Evolutionary conservation across 2,329 filamentous ascomycete genomes (phyloP).

Genomic region (Ceratocystiopsis brevicomis): DNA sequence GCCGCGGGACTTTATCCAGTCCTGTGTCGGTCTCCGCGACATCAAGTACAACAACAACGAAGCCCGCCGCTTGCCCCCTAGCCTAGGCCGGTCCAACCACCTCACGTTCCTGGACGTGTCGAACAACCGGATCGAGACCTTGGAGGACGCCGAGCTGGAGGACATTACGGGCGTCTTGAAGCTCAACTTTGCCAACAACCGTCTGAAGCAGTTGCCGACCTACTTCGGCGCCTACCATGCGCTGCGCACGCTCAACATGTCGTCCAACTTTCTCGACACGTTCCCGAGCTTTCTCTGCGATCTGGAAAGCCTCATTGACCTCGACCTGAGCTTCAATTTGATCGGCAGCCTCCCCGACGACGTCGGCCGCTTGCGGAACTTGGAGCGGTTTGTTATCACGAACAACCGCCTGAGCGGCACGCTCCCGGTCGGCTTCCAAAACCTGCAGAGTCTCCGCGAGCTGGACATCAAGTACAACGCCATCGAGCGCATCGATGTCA

Average conservation of each 20-base stretch:
- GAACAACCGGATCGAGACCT: conserved; percentile 75
- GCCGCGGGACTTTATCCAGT: conserved; percentile 89
- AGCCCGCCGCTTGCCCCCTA: conserved; percentile 65
- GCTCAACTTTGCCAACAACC: conserved; percentile 86
- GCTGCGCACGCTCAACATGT: conserved; percentile 72
- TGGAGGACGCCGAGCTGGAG: conserved; percentile 70
- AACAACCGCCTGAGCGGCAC: conserved; percentile 74
- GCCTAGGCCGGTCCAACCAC: conserved; percentile 59
- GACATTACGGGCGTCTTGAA: conserved; percentile 61
- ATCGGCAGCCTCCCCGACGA: conserved; percentile 60
- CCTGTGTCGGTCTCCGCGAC: conserved; percentile 76
- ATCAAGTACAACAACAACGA: conserved; percentile 96
- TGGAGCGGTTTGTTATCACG: conserved; percentile 85
- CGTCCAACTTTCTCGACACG: conserved; percentile 73
- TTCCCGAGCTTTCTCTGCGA: conserved; percentile 78
- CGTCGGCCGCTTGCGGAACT: conserved; percentile 57
- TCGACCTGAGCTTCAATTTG: conserved; percentile 92
- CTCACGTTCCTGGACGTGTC: conserved; percentile 86
- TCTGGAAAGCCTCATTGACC: conserved; percentile 65
- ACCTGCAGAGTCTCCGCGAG: conserved; percentile 65
- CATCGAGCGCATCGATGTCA: conserved; percentile 72
- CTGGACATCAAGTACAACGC: conserved; percentile 89
- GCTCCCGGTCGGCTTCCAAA: conserved; percentile 52
- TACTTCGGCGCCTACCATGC: conserved; percentile 69
- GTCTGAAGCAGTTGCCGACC: conserved; percentile 54